Conservation (phyloP, 2,329 filamentous ascomycete species). For the Byssochlamys sp. region DNA sequence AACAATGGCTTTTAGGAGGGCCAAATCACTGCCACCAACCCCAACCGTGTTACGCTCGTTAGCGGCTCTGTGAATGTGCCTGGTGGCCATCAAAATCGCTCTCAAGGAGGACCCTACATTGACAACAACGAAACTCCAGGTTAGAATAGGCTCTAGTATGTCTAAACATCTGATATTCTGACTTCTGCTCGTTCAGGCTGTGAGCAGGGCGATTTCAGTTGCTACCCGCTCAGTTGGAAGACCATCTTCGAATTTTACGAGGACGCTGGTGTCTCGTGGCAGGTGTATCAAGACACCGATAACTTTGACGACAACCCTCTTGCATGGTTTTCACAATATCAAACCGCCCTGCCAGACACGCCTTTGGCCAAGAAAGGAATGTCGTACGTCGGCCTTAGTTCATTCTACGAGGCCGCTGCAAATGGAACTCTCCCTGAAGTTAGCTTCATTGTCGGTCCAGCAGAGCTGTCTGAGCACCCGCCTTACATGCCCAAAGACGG, state of each 20-base stretch:
- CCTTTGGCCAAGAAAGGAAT: slow-evolving; percentile 39
- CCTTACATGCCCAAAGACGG: slow-evolving; percentile 46
- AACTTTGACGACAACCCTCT: slow-evolving; percentile 48
- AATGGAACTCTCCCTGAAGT: slow-evolving; percentile 45
- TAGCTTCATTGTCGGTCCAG: slow-evolving; percentile 43
- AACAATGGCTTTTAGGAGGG: slow-evolving; percentile 27
- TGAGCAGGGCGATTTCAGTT: slow-evolving; percentile 37
- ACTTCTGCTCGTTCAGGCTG: slow-evolving; percentile 26
- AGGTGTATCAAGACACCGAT: slow-evolving; percentile 42
- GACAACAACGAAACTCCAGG: slow-evolving; percentile 45
- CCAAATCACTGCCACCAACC: slow-evolving; percentile 44
- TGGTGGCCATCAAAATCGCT: slow-evolving; percentile 34
- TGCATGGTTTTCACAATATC: slow-evolving; percentile 46
- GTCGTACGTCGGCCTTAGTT: slow-evolving; percentile 38
- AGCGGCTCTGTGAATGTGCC: slow-evolving; percentile 45
- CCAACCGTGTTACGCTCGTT: slow-evolving; percentile 44
- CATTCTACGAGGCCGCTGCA: slow-evolving; percentile 43
- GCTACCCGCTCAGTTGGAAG: slow-evolving; percentile 47
- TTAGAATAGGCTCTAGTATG: slow-evolving; percentile 5
- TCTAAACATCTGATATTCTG: background rate
- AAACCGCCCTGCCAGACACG: slow-evolving; percentile 34
- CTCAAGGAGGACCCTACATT: slow-evolving; percentile 40
- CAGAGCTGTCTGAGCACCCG: slow-evolving; percentile 45
- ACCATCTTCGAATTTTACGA: slow-evolving; percentile 43
- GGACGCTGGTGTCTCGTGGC: slow-evolving; percentile 42